Evolutionary conservation across 2,329 filamentous ascomycete genomes (phyloP).

Genomic region (Chaetomiaceae sp.): DNA sequence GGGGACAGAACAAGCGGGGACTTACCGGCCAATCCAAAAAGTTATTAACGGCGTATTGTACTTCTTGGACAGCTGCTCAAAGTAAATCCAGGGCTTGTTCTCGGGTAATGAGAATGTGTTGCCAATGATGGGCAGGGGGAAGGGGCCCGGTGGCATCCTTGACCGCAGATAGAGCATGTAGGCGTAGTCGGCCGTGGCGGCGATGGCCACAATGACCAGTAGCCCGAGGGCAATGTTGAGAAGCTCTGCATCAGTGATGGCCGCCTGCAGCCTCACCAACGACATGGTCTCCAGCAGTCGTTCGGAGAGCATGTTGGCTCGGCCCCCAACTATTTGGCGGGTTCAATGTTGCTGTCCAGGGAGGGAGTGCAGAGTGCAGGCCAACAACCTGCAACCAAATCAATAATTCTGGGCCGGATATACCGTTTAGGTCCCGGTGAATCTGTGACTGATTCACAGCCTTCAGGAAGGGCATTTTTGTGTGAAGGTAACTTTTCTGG

Average conservation of each 20-base stretch:
- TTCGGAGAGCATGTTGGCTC: slow-evolving; percentile 24
- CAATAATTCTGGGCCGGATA: too few species aligned
- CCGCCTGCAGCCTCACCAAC: slow-evolving; percentile 23
- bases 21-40: slow-evolving; percentile 47
- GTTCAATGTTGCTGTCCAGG: too few species aligned
- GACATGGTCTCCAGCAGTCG: slow-evolving; percentile 16
- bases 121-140: slow-evolving; percentile 48
- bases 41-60: slow-evolving; percentile 47
- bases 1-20: too few species aligned
- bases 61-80: slow-evolving; percentile 45
- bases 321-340: neutral
- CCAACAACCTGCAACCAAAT: too few species aligned
- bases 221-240: slow-evolving; percentile 20
- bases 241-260: slow-evolving; percentile 15
- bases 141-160: slow-evolving; percentile 49
- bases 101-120: slow-evolving; percentile 51
- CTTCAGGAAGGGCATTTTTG: too few species aligned
- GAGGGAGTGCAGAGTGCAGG: too few species aligned
- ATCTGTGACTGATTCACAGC: too few species aligned
- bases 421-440: too few species aligned
- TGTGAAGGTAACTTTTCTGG: too few species aligned
- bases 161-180: slow-evolving; percentile 44
- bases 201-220: slow-evolving; percentile 24
- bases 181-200: slow-evolving; percentile 37
- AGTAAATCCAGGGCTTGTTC: slow-evolving; percentile 52